A percentile compares a stretch with the other conserved stretches of the same genome.
Evolutionary conservation across 805 yeast species (phyloP).

Genomic region (Hanseniaspora mollemarum): DNA sequence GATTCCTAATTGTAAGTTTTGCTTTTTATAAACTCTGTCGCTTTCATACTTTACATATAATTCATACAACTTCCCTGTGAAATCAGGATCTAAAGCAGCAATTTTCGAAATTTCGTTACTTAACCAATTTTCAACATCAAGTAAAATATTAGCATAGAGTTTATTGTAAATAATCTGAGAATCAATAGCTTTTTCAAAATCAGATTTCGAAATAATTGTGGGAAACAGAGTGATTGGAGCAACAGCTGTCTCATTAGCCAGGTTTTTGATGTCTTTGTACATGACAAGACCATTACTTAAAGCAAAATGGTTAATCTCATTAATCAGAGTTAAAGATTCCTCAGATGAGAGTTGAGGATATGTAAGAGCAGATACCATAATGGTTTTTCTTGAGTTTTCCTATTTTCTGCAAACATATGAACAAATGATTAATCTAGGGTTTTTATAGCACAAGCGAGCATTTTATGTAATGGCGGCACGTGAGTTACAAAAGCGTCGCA

Average conservation of each 20-base stretch:
- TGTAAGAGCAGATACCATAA: neutral
- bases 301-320: constrained; percentile 57
- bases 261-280: constrained; percentile 41
- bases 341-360: constrained; percentile 26
- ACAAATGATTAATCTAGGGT: too few species aligned
- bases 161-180: constrained; percentile 63
- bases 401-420: too few species aligned
- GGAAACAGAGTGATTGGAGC: constrained; percentile 91
- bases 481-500: too few species aligned
- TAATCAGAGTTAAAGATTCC: constrained; percentile 29
- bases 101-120: constrained; percentile 42
- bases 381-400: too few species aligned
- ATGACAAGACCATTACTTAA: constrained; percentile 71
- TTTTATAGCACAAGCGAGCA: too few species aligned
- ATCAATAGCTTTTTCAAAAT: constrained; percentile 53
- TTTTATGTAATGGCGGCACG: too few species aligned
- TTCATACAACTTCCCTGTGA: constrained; percentile 69
- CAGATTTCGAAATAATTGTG: constrained; percentile 64
- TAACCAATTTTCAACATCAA: constrained; percentile 55
- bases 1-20: constrained; percentile 64
- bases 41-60: constrained; percentile 42
- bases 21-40: constrained; percentile 37
- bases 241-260: constrained; percentile 39
- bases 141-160: constrained; percentile 55
- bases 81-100: constrained; percentile 52